Conservation (phyloP, 2,329 filamentous ascomycete species). For the Berkeleyomyces basicola region DNA sequence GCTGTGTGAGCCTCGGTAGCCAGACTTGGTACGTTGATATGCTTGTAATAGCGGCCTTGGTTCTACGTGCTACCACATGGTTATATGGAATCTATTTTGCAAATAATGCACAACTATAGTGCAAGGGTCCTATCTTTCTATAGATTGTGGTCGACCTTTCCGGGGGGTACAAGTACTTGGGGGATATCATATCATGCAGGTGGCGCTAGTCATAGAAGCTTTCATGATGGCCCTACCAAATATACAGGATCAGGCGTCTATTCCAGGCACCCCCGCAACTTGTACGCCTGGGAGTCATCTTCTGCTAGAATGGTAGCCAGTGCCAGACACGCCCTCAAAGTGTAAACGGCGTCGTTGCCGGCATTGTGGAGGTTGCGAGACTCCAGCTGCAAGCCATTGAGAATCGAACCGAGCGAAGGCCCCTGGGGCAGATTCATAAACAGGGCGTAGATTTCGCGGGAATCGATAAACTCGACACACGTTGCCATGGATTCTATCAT, state of each 20-base stretch:
- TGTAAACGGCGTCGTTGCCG: conserved; percentile 72
- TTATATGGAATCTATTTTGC: no score
- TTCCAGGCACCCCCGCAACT: neutral
- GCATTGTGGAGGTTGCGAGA: conserved; percentile 65
- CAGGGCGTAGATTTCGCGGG: conserved; percentile 50
- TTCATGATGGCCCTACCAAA: neutral
- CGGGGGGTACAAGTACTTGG: no score
- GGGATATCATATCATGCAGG: no score
- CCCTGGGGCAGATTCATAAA: conserved; percentile 36
- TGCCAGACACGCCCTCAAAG: conserved; percentile 55
- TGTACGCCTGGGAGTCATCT: neutral
- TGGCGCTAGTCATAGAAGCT: neutral
- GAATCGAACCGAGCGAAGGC: conserved; percentile 41
- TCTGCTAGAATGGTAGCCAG: neutral
- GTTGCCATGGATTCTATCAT: conserved; percentile 30
- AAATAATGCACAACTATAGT: no score
- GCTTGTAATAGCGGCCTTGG: no score
- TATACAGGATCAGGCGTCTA: neutral
- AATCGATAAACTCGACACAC: conserved; percentile 50
- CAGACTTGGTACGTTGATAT: no score
- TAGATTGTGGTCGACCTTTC: no score
- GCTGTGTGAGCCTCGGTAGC: no score
- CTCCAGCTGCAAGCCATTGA: conserved; percentile 45
- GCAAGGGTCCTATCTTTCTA: no score
- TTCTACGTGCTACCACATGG: no score